Evolutionary conservation across 305 asterid genomes (phyloP).

Genomic region (Andrographis paniculata): DNA sequence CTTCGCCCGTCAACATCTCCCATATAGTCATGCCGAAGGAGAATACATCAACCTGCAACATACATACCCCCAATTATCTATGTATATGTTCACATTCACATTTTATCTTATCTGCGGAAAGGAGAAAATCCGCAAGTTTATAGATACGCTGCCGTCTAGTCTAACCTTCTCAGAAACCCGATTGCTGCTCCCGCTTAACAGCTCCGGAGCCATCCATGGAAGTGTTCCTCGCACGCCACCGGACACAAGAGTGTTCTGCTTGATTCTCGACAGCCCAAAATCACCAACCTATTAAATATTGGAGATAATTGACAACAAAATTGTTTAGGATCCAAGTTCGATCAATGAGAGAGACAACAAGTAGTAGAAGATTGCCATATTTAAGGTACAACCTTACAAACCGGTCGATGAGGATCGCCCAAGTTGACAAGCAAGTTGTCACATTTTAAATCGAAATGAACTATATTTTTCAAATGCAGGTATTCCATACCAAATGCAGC

Average conservation of each 20-base stretch:
- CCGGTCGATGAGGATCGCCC: conserved; percentile 72
- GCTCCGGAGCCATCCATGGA: too few species aligned
- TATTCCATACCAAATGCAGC: conserved; percentile 92
- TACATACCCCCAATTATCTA: conserved; percentile 18
- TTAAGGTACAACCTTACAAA: conserved; percentile 57
- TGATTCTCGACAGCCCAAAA: conserved; percentile 76
- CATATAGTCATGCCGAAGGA: conserved; percentile 81
- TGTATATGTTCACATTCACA: too few species aligned
- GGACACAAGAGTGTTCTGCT: conserved; percentile 72
- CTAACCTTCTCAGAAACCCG: conserved; percentile 81
- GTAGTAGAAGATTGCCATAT: conserved; percentile 9
- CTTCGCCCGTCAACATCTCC: conserved; percentile 92
- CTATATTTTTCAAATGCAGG: conserved; percentile 72
- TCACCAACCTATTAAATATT: conserved; percentile 96
- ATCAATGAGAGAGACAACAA: conserved; percentile 3
- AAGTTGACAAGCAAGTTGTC: conserved; percentile 73
- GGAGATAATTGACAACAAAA: too few species aligned
- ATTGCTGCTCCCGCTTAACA: conserved; percentile 68
- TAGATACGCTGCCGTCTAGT: too few species aligned
- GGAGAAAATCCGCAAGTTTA: too few species aligned
- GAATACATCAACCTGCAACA: conserved; percentile 69
- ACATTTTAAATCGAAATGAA: conserved; percentile 81
- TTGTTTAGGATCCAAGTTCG: too few species aligned
- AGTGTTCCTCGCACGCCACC: conserved; percentile 88
- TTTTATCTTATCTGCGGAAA: too few species aligned